Percentiles rank a stretch among this genome's conserved stretches.
phyloP scores from a whole-genome alignment of 805 yeast genomes.

The Myxozyma vanderwaltii region DNA sequence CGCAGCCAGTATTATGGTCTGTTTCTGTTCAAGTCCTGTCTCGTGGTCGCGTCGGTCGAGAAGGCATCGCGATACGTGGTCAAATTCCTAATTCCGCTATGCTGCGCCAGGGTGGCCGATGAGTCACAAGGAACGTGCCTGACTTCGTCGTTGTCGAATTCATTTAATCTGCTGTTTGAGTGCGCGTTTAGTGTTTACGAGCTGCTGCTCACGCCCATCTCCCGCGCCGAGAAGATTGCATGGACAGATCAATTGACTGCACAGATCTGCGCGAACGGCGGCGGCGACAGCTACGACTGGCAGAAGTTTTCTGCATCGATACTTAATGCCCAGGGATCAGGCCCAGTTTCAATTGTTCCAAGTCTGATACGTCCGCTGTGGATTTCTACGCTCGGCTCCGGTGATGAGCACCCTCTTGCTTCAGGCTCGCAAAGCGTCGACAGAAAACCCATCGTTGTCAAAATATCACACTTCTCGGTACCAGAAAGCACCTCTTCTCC shows the following conservation, averaged over 20 bases:
- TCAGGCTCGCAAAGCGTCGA: too few relatives aligned
- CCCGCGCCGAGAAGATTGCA: constrained; percentile 14
- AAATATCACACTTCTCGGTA: constrained; percentile 7
- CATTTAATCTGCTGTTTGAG: constrained; percentile 31
- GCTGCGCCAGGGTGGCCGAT: constrained; percentile 8
- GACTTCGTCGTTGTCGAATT: constrained; percentile 12
- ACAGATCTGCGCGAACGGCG: constrained; percentile 18
- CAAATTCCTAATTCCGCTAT: constrained; percentile 25
- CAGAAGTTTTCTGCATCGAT: constrained; percentile 6
- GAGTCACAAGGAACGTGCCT: constrained; percentile 12
- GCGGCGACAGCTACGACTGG: constrained; percentile 15
- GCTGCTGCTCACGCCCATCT: constrained; percentile 28
- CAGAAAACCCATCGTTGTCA: too few relatives aligned
- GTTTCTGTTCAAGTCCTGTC: constrained; percentile 30
- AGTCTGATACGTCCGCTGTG: constrained; percentile 12
- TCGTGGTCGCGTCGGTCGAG: constrained; percentile 18
- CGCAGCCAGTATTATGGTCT: constrained; percentile 24
- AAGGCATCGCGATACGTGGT: constrained; percentile 18
- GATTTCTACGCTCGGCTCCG: background rate
- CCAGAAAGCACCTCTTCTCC: too few relatives aligned
- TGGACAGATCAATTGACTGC: constrained; percentile 23
- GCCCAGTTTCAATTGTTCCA: constrained; percentile 13
- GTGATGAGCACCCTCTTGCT: too few relatives aligned
- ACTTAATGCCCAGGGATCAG: constrained; percentile 4
- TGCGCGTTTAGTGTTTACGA: constrained; percentile 24